phyloP scores from a whole-genome alignment of 495 filamentous ascomycete genomes.

The Amphirosellinia nigrospora region DNA sequence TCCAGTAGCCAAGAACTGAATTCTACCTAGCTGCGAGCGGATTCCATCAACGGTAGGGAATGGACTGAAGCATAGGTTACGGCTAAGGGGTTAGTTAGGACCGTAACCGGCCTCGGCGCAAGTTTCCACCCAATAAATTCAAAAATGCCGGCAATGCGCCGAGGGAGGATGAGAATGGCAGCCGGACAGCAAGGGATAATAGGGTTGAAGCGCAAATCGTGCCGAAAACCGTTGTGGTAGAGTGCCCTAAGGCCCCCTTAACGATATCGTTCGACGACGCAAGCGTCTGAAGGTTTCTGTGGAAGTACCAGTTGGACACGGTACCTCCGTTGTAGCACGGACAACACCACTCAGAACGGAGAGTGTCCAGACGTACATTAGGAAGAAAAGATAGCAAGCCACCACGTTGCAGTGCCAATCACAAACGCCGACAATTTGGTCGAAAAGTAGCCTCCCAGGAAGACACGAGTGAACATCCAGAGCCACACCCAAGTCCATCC shows the following conservation, averaged over 20 bases:
- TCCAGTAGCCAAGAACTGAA: conserved; percentile 71
- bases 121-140: conserved; percentile 42
- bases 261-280: conserved; percentile 79
- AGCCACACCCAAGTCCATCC: conserved; percentile 96
- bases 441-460: conserved; percentile 81
- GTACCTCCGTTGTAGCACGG: conserved; percentile 92
- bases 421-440: conserved; percentile 67
- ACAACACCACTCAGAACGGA: conserved; percentile 85
- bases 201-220: conserved; percentile 88
- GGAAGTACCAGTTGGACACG: conserved; percentile 98
- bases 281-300: conserved; percentile 80
- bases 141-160: conserved; percentile 57
- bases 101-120: conserved; percentile 80
- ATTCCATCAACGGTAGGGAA: conserved; percentile 75
- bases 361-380: conserved; percentile 95
- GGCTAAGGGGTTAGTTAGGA: conserved; percentile 86
- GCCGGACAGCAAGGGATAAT: conserved; percentile 76
- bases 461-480: conserved; percentile 93
- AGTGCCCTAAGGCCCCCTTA: conserved; percentile 78
- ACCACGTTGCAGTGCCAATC: conserved; percentile 87
- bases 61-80: conserved; percentile 95
- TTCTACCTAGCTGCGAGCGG: conserved; percentile 77
- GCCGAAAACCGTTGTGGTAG: conserved; percentile 85
- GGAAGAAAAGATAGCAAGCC: conserved; percentile 86
- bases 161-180: conserved; percentile 83